These are phyloP conservation scores for Oryza punctata DNA, from an alignment of 176 grass and related monocot species.

Conservation along the genomic window DNA sequence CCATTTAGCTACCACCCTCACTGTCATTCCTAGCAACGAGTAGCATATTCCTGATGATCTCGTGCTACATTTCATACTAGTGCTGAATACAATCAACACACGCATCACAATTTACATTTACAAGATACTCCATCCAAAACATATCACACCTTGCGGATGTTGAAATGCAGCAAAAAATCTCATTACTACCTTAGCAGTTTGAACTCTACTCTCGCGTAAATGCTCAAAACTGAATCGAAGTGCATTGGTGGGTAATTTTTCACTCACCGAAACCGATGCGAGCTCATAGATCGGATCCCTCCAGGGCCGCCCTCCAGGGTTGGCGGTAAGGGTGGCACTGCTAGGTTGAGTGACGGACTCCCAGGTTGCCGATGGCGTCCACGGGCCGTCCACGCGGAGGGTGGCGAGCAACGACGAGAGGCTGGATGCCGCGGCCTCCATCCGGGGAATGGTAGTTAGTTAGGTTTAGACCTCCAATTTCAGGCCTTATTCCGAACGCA, in stretches of 20 bases:
- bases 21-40: not conserved
- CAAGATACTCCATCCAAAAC: not conserved
- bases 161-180: not conserved
- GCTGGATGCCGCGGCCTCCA: slow-evolving; percentile 72
- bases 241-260: not conserved
- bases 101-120: not conserved
- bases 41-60: not conserved
- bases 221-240: slow-evolving; percentile 15
- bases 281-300: slow-evolving; percentile 62
- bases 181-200: not conserved
- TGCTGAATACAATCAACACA: not conserved
- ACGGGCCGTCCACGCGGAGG: slow-evolving; percentile 65
- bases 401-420: slow-evolving; percentile 64
- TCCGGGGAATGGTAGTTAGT: slow-evolving; percentile 19
- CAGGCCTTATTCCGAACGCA: not conserved
- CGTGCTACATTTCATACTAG: not conserved
- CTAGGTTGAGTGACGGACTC: slow-evolving; percentile 57
- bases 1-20: not conserved
- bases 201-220: not conserved
- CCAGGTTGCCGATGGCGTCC: slow-evolving; percentile 61
- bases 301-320: not conserved
- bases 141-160: not conserved
- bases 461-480: slow-evolving; percentile 24
- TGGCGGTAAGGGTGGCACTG: slow-evolving; percentile 23
- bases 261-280: slow-evolving; percentile 66